Evolutionary conservation across 1,284 basidiomycete species (phyloP).

Genomic region (Apiotrichum sp.): DNA sequence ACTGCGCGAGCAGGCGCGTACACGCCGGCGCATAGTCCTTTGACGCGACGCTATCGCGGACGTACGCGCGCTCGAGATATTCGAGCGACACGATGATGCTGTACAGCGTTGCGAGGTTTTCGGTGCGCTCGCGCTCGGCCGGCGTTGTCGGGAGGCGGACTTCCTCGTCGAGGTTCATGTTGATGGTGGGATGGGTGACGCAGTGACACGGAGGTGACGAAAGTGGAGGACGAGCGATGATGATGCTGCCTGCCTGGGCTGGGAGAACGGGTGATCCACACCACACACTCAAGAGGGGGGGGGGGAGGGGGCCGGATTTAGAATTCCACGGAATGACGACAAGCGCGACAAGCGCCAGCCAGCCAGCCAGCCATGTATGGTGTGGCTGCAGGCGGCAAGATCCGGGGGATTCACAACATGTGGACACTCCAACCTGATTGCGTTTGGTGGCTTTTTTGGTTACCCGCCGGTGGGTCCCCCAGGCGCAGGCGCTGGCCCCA

Average conservation of each 20-base stretch:
- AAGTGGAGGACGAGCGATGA: too few species aligned
- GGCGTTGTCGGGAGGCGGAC: conserved; percentile 82
- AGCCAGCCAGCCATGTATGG: too few species aligned
- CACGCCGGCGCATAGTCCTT: conserved; percentile 96
- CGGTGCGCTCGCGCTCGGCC: conserved; percentile 81
- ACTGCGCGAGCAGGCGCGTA: conserved; percentile 83
- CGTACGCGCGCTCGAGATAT: conserved; percentile 91
- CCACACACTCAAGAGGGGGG: background rate
- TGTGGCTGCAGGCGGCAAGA: too few species aligned
- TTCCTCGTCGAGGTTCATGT: conserved; percentile 70
- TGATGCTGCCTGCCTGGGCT: too few species aligned
- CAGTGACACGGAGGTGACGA: too few species aligned
- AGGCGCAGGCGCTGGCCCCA: too few species aligned
- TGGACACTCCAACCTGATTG: too few species aligned
- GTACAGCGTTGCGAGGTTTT: conserved; percentile 82
- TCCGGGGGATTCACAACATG: too few species aligned
- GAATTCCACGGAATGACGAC: background rate
- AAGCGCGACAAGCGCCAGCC: too few species aligned
- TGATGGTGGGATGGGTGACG: background rate
- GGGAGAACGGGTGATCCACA: too few species aligned
- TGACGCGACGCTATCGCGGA: conserved; percentile 82
- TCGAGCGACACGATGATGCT: conserved; percentile 87
- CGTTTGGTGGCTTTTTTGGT: background rate
- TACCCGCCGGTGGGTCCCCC: background rate
- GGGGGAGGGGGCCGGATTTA: background rate